Evolutionary conservation across 352 stramenopile genomes (phyloP), one percentile per base, ranked within the genome.

Genomic region (Halophytophthora polymorphica): DNA sequence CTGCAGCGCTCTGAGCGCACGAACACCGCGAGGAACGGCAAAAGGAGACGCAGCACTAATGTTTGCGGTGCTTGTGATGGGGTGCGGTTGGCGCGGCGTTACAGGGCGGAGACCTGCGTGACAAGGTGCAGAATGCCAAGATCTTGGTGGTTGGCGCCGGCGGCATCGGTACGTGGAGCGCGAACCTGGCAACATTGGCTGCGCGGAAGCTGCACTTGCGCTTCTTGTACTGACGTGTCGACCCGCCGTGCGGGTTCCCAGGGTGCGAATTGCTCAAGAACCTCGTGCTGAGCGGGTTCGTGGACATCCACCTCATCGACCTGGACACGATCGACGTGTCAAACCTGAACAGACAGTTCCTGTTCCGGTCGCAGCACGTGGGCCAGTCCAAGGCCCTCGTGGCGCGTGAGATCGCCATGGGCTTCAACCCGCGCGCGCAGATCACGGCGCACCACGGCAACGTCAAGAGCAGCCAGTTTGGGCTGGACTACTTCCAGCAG

Each of bases 261-360:
- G 83, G 88, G 55, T 99, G 97, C 68, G 97, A 99, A 62, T 70
- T 99, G 42, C 76, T 99, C 19, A 99, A 99, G 77, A 99, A 99
- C 71, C 74, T 99, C 31, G 96, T 98, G 37, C 75, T 99, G 3
- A 96, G 77, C 37, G 97, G 97, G 19, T 99, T 99, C 71, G 69
- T 76, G 23, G 53, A 92, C 56, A 90, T 96, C 62, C 69, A 90
- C 39, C 61, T 98, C 10, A 96, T 99, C 52, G 98, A 99, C 68
- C 67, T 99, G 35, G 98, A 99, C 73, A 99, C 96, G 23, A 99
- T 99, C 65, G 97, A 99, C 73, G 96, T 99, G 52, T 99, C 96
- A 18, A 99, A 99, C 73, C 73, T 99, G 46, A 99, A 99, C 77
- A 89, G 98, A 14, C 98, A 99, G 74, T 99, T 99, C 54, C 77